These are phyloP conservation scores for Phaeotremella skinneri DNA, from an alignment of 768 basidiomycete species.

Conservation along the genomic window DNA sequence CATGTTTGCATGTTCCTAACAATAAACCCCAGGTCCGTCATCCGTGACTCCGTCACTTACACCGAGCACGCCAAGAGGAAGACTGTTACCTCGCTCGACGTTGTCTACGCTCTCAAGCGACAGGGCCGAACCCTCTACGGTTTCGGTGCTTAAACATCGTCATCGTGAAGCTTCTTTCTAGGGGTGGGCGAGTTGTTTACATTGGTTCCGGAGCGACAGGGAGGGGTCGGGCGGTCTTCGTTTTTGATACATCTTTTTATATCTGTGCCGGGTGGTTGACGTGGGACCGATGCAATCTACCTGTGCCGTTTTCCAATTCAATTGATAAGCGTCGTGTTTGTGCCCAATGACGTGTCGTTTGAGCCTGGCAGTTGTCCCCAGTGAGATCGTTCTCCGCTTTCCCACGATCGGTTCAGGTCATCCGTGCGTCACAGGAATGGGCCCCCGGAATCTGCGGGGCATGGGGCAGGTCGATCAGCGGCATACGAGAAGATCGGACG, in stretches of 20 bases:
- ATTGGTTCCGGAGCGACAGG: slow-evolving; percentile 19
- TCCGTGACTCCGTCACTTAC: slow-evolving; percentile 96
- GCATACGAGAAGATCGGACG: too few species aligned
- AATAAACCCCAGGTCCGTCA: slow-evolving; percentile 56
- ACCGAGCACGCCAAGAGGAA: slow-evolving; percentile 66
- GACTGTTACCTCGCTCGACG: slow-evolving; percentile 17
- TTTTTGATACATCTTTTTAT: slow-evolving; percentile 23
- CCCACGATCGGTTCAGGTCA: too few species aligned
- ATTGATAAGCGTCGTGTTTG: background rate
- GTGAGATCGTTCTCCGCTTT: too few species aligned
- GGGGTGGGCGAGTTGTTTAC: slow-evolving; percentile 1
- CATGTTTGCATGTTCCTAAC: slow-evolving; percentile 5
- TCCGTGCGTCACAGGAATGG: too few species aligned
- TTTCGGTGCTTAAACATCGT: slow-evolving; percentile 70
- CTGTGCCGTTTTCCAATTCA: slow-evolving; percentile 16
- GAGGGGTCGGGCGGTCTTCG: slow-evolving; percentile 9
- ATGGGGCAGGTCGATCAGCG: too few species aligned
- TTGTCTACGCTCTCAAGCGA: slow-evolving; percentile 3
- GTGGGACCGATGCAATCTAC: slow-evolving; percentile 27
- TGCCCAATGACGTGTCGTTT: background rate
- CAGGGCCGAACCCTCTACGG: slow-evolving; percentile 75
- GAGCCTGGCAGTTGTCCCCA: background rate
- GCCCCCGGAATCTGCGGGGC: too few species aligned
- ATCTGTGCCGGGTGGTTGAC: slow-evolving; percentile 21
- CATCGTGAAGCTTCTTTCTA: background rate